phyloP scores from a whole-genome alignment of 352 stramenopile genomes.

The Pythium oligandrum region DNA sequence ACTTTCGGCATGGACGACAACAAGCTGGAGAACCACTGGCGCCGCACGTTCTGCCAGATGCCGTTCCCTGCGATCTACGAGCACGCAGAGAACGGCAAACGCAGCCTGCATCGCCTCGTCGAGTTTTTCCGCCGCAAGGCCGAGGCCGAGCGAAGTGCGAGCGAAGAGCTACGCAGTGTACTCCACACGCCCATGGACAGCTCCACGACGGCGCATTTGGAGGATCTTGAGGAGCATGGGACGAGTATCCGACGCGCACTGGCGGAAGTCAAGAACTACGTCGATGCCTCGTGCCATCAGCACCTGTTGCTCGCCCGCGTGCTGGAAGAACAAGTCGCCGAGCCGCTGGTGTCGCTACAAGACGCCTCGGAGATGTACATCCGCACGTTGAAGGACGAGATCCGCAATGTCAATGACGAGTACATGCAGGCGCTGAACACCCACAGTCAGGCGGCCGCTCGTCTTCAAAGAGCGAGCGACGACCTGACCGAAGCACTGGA shows the following conservation, averaged over 20 bases:
- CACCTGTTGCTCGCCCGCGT: conserved; percentile 71
- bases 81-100: conserved; percentile 73
- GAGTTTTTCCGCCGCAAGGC: conserved; percentile 70
- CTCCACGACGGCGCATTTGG: conserved; percentile 24
- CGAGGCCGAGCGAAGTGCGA: conserved; percentile 49
- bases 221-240: conserved; percentile 61
- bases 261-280: conserved; percentile 53
- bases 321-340: conserved; percentile 77
- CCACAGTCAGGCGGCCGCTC: conserved; percentile 34
- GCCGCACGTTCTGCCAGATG: conserved; percentile 85
- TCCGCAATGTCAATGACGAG: conserved; percentile 70
- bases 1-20: conserved; percentile 35
- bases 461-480: conserved; percentile 28
- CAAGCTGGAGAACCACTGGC: conserved; percentile 77
- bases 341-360: conserved; percentile 73
- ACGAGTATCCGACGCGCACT: conserved; percentile 60
- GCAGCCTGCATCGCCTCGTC: conserved; percentile 63
- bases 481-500: conserved; percentile 51
- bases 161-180: conserved; percentile 56
- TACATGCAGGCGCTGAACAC: conserved; percentile 38
- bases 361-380: conserved; percentile 75
- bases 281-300: conserved; percentile 56
- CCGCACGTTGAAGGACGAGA: conserved; percentile 70
- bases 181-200: conserved; percentile 26
- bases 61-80: conserved; percentile 75